A percentile compares a stretch with the other conserved stretches of the same genome.
phyloP scores from a whole-genome alignment of 1,284 basidiomycete genomes.

The Sanghuangporus weigelae region DNA sequence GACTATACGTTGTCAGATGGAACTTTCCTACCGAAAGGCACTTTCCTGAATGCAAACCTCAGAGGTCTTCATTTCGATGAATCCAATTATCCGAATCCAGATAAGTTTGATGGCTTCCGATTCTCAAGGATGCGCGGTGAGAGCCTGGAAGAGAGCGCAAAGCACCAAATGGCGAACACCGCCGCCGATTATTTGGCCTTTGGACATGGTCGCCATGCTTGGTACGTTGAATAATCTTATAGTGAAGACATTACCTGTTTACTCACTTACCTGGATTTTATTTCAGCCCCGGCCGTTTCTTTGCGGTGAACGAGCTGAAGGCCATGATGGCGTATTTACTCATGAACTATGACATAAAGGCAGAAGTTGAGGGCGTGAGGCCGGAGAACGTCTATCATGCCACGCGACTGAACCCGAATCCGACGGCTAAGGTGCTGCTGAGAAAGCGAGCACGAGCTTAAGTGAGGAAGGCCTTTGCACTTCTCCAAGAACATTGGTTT shows the following conservation, averaged over 20 bases:
- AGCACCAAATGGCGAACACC: constrained; percentile 25
- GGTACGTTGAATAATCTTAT: constrained; percentile 20
- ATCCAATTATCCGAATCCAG: constrained; percentile 24
- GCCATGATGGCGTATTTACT: constrained; percentile 39
- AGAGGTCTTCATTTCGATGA: constrained; percentile 25
- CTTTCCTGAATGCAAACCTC: constrained; percentile 25
- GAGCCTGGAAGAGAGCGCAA: constrained; percentile 12
- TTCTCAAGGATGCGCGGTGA: constrained; percentile 34
- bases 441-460: constrained; percentile 5
- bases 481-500: not conserved
- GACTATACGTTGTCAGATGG: constrained; percentile 39
- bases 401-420: constrained; percentile 15
- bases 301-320: constrained; percentile 42
- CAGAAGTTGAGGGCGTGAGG: constrained; percentile 29
- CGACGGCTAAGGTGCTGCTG: constrained; percentile 19
- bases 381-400: constrained; percentile 20
- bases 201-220: constrained; percentile 28
- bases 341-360: constrained; percentile 41
- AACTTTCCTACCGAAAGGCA: constrained; percentile 34
- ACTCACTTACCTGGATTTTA: not conserved
- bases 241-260: not conserved
- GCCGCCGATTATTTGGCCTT: constrained; percentile 26
- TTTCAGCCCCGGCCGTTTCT: constrained; percentile 39
- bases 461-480: not conserved
- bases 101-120: constrained; percentile 30